Evolutionary conservation across 176 grass and related monocot species (phyloP), one percentile per base, ranked within the genome.

Genomic region (Otatea glauca): DNA sequence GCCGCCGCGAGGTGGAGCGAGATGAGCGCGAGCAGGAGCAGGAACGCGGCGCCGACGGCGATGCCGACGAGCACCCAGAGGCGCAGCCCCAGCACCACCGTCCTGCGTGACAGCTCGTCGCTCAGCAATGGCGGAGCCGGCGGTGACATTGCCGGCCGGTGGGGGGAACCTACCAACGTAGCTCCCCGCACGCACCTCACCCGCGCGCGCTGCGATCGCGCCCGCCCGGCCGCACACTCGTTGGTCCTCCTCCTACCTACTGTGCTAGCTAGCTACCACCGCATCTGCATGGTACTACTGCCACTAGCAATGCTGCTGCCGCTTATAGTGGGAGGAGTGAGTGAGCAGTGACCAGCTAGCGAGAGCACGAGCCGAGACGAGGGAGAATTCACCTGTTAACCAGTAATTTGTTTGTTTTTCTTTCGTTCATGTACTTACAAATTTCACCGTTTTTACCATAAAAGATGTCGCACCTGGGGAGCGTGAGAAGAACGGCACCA

Each of bases 21-120:
- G 79, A 98, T 73, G 88, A 98, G 85, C 55, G 89, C 88, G 51
- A 98, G 87, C 23, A 98, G 83, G 37, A 98, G 89, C 62, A 98
- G 85, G 78, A 98, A 98, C 47, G 91, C 89, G 50, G 90, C 83
- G 20, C 93, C 91, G 11, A 98, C 72, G 49, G 85, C 79, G 70
- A 98, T 90, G 70, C 93, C 92, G 8, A 98, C 88, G 4, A 98
- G 63, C 83, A 98, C 96, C 96, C 96, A 95, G 27, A 98, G 87
- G 29, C 87, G 91, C 54, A 98, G 91, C 14, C 96, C 96, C 68
- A 98, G 85, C 78, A 98, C 84, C 9, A 85, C 89, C 41, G 93
- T 98, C 79, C 68, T 83, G 21, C 89, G 87, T 60, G 91, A 89
- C 71, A 98, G 89, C 87, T 84, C 77, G 65, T 95, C 81, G 54